A percentile compares a stretch with the other conserved stretches of the same genome.
Conservation (phyloP, 2,329 filamentous ascomycete genomes). For the Fusarium setosum region DNA sequence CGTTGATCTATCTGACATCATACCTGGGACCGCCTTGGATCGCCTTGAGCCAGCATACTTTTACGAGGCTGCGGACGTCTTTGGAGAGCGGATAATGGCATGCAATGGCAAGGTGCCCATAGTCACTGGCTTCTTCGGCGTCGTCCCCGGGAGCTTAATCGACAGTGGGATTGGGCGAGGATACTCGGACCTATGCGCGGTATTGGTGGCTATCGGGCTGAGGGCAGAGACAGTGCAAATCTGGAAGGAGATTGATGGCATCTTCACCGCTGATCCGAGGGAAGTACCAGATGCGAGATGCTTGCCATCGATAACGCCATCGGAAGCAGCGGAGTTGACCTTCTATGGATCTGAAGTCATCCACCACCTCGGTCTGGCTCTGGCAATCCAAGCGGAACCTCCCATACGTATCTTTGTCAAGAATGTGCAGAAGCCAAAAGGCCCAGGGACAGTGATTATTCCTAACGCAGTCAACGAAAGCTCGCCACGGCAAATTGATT, state of each 20-base stretch:
- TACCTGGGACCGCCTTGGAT: slow-evolving; percentile 71
- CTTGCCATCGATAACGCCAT: slow-evolving; percentile 89
- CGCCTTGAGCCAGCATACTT: slow-evolving; percentile 76
- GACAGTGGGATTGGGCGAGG: slow-evolving; percentile 91
- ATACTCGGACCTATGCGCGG: slow-evolving; percentile 96
- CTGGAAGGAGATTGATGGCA: slow-evolving; percentile 99
- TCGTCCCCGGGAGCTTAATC: slow-evolving; percentile 89
- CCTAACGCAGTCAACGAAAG: slow-evolving; percentile 78
- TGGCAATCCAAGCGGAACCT: slow-evolving; percentile 82
- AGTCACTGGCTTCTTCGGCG: slow-evolving; percentile 94
- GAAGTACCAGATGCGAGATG: slow-evolving; percentile 95
- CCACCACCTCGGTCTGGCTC: slow-evolving; percentile 98
- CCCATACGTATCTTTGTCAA: slow-evolving; percentile 90
- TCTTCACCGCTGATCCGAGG: slow-evolving; percentile 85
- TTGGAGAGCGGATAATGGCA: slow-evolving; percentile 68
- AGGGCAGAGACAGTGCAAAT: slow-evolving; percentile 91
- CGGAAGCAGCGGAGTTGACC: slow-evolving; percentile 94
- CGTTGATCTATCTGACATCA: slow-evolving; percentile 86
- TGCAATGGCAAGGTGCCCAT: slow-evolving; percentile 79
- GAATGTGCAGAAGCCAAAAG: slow-evolving; percentile 88
- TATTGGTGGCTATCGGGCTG: slow-evolving; percentile 90
- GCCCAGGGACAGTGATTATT: slow-evolving; percentile 83
- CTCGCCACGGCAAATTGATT: too few species aligned
- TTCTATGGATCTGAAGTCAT: slow-evolving; percentile 97
- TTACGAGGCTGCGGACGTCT: slow-evolving; percentile 75